Conservation (phyloP, 176 grass and related monocot species). For the Triticum dicoccoides region DNA sequence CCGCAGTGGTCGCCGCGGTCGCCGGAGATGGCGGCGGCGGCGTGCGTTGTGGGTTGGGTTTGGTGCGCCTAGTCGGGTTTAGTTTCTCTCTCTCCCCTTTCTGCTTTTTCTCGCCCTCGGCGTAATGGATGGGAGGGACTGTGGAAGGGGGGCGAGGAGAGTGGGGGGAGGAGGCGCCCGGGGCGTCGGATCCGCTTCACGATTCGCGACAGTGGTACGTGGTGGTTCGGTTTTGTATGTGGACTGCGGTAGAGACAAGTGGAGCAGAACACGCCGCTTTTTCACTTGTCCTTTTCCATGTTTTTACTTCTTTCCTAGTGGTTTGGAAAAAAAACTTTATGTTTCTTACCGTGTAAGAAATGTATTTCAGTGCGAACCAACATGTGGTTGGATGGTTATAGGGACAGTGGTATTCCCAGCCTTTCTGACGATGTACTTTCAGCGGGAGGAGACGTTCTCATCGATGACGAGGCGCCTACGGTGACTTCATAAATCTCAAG, state of each 20-base stretch:
- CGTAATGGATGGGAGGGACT: constrained; percentile 4
- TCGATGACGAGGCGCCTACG: too few species aligned
- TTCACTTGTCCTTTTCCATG: constrained; percentile 16
- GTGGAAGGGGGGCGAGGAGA: neutral
- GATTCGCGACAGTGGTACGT: constrained; percentile 30
- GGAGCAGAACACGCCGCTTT: constrained; percentile 13
- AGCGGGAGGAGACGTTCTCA: too few species aligned
- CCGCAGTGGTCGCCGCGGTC: neutral
- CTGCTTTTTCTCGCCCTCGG: constrained; percentile 4
- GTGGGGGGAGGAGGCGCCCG: neutral
- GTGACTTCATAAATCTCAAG: too few species aligned
- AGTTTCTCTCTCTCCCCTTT: constrained; percentile 18
- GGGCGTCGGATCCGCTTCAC: constrained; percentile 15
- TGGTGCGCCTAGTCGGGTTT: constrained; percentile 53
- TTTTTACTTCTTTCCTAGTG: neutral
- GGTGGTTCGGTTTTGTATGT: neutral
- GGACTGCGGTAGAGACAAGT: constrained; percentile 38
- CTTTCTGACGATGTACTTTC: too few species aligned
- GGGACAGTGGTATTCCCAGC: too few species aligned
- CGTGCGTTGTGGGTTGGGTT: constrained; percentile 27
- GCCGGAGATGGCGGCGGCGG: constrained; percentile 23
- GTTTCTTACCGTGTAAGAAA: neutral
- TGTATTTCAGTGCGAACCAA: neutral
- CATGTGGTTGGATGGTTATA: too few species aligned
- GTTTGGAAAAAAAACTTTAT: neutral